Percentiles rank a stretch among this genome's conserved stretches.
These are phyloP conservation scores for Globisporangium takayamanum DNA, from an alignment of 352 stramenopile species.

Conservation along the genomic window DNA sequence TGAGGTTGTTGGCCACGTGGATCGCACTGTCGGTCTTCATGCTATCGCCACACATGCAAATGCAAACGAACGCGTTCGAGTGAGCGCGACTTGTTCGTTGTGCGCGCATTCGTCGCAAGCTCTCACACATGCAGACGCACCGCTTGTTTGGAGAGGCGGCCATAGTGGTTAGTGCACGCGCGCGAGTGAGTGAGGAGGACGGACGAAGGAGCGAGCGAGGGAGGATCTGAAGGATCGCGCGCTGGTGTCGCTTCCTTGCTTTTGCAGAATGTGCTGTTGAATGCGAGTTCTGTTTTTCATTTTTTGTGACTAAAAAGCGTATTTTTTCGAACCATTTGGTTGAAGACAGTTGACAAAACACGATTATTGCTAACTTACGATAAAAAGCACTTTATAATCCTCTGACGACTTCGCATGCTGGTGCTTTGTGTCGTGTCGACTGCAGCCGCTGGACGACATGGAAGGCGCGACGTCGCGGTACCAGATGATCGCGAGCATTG, in stretches of 20 bases:
- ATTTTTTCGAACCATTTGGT: too few species aligned
- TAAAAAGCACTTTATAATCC: too few species aligned
- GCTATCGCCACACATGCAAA: neutral
- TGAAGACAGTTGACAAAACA: too few species aligned
- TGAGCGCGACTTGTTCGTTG: neutral
- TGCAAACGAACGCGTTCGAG: neutral
- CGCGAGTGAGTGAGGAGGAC: too few species aligned
- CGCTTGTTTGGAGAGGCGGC: constrained; percentile 21
- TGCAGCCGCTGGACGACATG: constrained; percentile 26
- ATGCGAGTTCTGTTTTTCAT: too few species aligned
- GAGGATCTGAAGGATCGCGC: too few species aligned
- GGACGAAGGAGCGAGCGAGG: too few species aligned
- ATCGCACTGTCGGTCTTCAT: constrained; percentile 9
- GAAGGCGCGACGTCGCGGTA: constrained; percentile 36
- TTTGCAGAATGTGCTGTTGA: too few species aligned
- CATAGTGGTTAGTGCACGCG: constrained; percentile 9
- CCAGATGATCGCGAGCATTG: constrained; percentile 49
- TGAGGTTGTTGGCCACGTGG: constrained; percentile 50
- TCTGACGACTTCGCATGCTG: neutral
- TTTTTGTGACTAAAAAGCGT: too few species aligned
- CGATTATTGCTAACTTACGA: neutral
- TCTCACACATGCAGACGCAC: constrained; percentile 4
- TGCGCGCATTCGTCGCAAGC: neutral
- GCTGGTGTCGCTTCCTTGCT: too few species aligned
- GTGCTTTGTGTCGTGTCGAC: neutral